These are phyloP conservation scores for Mycena albidolilacea DNA, from an alignment of 768 basidiomycete species.

Conservation along the genomic window DNA sequence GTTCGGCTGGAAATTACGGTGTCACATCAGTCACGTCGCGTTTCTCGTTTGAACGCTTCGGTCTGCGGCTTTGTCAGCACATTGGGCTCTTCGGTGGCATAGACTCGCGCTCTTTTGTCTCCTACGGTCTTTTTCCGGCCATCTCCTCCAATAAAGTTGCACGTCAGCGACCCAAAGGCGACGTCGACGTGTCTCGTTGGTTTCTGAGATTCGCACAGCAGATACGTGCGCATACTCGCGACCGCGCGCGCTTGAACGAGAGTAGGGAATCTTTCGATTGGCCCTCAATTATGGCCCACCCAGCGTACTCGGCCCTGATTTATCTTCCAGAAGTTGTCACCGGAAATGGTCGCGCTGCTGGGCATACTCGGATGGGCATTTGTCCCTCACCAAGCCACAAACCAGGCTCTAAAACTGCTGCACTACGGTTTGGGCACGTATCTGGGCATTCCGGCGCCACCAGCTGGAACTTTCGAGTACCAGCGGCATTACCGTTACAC, in stretches of 20 bases:
- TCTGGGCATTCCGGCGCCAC: conserved; percentile 54
- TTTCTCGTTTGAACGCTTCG: neutral
- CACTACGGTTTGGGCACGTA: conserved; percentile 54
- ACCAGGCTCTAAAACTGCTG: conserved; percentile 62
- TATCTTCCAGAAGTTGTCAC: neutral
- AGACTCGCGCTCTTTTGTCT: neutral
- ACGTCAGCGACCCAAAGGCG: neutral
- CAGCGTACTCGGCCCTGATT: neutral
- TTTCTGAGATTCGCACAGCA: neutral
- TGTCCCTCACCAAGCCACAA: conserved; percentile 74
- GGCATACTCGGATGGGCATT: conserved; percentile 76
- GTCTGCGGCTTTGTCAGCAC: neutral
- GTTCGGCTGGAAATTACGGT: neutral
- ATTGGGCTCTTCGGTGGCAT: conserved; percentile 17
- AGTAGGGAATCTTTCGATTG: neutral
- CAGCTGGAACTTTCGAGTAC: conserved; percentile 60
- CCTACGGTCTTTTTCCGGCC: neutral
- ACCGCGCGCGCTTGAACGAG: neutral
- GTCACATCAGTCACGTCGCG: neutral
- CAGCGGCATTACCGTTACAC: conserved; percentile 74
- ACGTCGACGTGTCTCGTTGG: conserved; percentile 1
- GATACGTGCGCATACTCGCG: neutral
- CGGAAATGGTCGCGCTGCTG: conserved; percentile 43
- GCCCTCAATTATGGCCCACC: neutral
- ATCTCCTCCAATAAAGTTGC: neutral